Conservation (phyloP, 495 filamentous ascomycete species). For the Xylaria scruposa region DNA sequence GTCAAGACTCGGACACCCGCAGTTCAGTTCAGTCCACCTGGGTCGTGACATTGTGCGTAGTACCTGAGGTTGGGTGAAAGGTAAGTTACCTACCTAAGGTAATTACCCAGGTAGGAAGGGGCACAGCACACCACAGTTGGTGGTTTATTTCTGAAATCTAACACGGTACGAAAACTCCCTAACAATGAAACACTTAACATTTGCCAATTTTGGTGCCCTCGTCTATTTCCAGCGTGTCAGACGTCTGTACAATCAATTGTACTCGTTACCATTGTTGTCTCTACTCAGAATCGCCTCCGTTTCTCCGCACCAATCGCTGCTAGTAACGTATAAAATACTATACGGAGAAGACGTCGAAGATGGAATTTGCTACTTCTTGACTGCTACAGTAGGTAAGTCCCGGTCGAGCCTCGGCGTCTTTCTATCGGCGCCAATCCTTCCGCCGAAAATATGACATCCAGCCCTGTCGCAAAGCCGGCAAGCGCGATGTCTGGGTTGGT, state of each 20-base stretch:
- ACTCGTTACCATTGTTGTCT: background rate
- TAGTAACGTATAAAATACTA: background rate
- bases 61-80: too few relatives aligned
- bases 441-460: slow-evolving; percentile 9
- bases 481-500: slow-evolving; percentile 3
- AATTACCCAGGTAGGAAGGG: background rate
- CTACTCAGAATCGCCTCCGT: background rate
- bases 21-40: background rate
- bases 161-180: background rate
- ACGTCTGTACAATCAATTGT: background rate
- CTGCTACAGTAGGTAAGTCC: background rate
- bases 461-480: slow-evolving; percentile 6
- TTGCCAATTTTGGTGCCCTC: background rate
- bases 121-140: background rate
- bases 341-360: background rate
- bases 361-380: background rate
- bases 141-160: background rate
- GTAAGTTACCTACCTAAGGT: background rate
- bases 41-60: too few relatives aligned
- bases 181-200: background rate
- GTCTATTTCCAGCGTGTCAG: background rate
- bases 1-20: background rate
- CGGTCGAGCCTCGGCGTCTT: slow-evolving; percentile 19
- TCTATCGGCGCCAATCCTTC: background rate
- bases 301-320: background rate